Conservation (phyloP, 768 basidiomycete genomes). For the Dendrothele bispora region DNA sequence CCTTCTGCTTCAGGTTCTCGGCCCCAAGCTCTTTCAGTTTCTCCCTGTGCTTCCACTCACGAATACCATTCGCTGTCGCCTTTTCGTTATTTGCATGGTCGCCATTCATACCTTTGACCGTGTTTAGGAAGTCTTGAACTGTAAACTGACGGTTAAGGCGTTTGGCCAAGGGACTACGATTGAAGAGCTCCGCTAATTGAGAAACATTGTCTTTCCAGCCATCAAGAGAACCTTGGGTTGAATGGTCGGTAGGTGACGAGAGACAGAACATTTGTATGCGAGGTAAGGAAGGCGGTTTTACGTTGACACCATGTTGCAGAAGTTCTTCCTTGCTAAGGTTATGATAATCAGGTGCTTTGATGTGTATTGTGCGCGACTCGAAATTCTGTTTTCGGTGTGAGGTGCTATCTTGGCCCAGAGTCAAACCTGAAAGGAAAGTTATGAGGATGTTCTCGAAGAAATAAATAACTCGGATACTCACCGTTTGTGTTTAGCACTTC, state of each 20-base stretch:
- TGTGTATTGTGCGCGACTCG: conserved; percentile 8
- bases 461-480: conserved; percentile 3
- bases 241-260: not conserved
- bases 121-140: not conserved
- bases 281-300: too few relatives aligned
- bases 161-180: not conserved
- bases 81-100: conserved; percentile 29
- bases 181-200: conserved; percentile 6
- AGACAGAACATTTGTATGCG: not conserved
- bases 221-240: not conserved
- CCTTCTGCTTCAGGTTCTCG: conserved; percentile 8
- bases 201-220: conserved; percentile 9
- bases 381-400: conserved; percentile 12
- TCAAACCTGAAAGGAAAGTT: conserved; percentile 1
- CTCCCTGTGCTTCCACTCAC: conserved; percentile 4
- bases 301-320: too few relatives aligned
- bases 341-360: conserved; percentile 5
- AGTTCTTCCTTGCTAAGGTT: not conserved
- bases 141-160: not conserved
- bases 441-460: not conserved
- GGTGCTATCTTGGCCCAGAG: conserved; percentile 12
- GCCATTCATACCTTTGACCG: conserved; percentile 10
- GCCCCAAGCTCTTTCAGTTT: conserved; percentile 10
- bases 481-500: conserved; percentile 15
- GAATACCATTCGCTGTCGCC: conserved; percentile 12